Percentiles rank a stretch among this genome's conserved stretches.
phyloP scores from a whole-genome alignment of 1,284 basidiomycete genomes.

The Fomitopsis palustris region DNA sequence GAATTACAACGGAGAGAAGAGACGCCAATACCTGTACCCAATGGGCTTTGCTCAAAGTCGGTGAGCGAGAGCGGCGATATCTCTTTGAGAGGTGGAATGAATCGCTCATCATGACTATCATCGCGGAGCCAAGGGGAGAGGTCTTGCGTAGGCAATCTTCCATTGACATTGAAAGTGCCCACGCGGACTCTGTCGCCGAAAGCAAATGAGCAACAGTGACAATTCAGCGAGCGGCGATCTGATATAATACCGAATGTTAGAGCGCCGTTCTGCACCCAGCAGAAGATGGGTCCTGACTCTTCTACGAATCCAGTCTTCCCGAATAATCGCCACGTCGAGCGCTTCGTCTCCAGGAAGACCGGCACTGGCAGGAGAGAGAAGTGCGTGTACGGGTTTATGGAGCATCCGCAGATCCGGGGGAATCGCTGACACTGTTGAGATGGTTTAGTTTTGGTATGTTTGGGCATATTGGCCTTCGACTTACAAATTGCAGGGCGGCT shows the following conservation, averaged over 20 bases:
- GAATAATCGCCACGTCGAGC: constrained; percentile 51
- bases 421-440: constrained; percentile 32
- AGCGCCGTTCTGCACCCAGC: constrained; percentile 8
- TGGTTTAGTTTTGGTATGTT: no score
- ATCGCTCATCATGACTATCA: constrained; percentile 9
- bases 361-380: constrained; percentile 56
- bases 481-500: constrained; percentile 24
- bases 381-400: constrained; percentile 41
- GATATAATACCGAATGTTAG: constrained; percentile 20
- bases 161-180: constrained; percentile 81
- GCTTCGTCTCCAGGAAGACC: constrained; percentile 59
- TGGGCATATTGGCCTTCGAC: background rate
- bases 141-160: constrained; percentile 67
- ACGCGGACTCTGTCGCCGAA: constrained; percentile 48
- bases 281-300: constrained; percentile 13
- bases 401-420: constrained; percentile 52
- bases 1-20: background rate
- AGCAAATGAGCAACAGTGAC: background rate
- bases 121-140: constrained; percentile 46
- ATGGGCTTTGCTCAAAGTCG: constrained; percentile 10
- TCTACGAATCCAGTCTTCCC: constrained; percentile 56
- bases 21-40: constrained; percentile 3
- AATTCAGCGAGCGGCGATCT: background rate
- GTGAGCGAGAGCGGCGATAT: constrained; percentile 33
- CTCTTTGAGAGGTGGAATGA: constrained; percentile 35